These are phyloP conservation scores for Mortierella claussenii DNA, from an alignment of 192 early-diverging fungal genomes.

Conservation along the genomic window DNA sequence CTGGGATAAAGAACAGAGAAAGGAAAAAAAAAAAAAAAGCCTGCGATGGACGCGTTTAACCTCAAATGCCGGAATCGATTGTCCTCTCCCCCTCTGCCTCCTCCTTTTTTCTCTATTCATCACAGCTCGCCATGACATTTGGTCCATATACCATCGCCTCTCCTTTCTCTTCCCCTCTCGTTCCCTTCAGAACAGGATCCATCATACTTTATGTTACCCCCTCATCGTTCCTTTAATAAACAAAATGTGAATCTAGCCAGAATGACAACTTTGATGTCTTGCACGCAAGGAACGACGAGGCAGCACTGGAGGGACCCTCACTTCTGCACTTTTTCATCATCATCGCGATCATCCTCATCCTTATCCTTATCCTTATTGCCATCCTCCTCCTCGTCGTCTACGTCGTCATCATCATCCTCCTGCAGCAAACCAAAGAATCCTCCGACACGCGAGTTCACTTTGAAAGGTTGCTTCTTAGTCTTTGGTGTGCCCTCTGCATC, in stretches of 20 bases:
- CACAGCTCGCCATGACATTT: too few species aligned
- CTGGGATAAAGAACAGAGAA: conserved; percentile 29
- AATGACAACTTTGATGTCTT: too few species aligned
- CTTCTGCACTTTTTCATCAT: too few species aligned
- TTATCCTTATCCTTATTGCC: conserved; percentile 5
- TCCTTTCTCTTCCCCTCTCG: too few species aligned
- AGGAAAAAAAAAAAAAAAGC: background rate
- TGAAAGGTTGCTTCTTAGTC: conserved; percentile 12
- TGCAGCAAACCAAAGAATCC: conserved; percentile 50
- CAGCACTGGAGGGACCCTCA: too few species aligned
- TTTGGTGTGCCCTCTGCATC: background rate
- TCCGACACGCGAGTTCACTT: conserved; percentile 38
- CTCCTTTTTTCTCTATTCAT: too few species aligned
- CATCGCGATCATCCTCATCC: background rate
- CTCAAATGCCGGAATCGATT: background rate
- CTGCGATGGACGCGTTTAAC: background rate
- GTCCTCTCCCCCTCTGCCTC: background rate
- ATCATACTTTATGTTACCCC: too few species aligned
- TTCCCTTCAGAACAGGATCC: too few species aligned
- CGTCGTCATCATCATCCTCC: conserved; percentile 28
- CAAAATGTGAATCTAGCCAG: too few species aligned
- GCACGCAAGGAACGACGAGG: too few species aligned
- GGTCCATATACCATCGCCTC: too few species aligned
- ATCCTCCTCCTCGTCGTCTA: conserved; percentile 17
- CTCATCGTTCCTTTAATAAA: too few species aligned